A percentile compares a stretch with the other conserved stretches of the same genome.
Evolutionary conservation across 345 rosid species (phyloP).

Genomic region (Jatropha curcas): DNA sequence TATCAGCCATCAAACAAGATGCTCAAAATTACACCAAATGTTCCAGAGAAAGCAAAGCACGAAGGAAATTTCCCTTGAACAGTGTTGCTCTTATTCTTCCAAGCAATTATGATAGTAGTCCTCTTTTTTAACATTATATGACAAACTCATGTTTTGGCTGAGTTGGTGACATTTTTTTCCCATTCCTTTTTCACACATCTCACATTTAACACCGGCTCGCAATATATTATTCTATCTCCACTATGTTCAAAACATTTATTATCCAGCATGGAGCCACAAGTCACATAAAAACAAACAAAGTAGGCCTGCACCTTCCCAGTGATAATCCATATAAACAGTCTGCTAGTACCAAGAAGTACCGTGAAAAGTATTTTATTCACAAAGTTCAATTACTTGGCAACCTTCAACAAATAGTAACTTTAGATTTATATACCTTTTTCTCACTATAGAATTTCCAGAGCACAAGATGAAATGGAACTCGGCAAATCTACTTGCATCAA

Average conservation of each 20-base stretch:
- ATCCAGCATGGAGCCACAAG: background rate
- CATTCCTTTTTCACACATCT: too few relatives aligned
- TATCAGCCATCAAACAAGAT: background rate
- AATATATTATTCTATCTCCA: background rate
- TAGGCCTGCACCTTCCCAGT: background rate
- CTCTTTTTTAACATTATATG: background rate
- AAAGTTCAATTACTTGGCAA: too few relatives aligned
- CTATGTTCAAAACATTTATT: background rate
- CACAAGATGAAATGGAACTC: too few relatives aligned
- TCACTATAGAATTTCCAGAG: too few relatives aligned
- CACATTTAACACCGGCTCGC: background rate
- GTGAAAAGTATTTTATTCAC: too few relatives aligned
- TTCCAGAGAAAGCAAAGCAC: background rate
- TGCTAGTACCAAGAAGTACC: too few relatives aligned
- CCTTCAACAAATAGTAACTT: too few relatives aligned
- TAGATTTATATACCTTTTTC: too few relatives aligned
- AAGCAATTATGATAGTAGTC: background rate
- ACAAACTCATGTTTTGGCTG: background rate
- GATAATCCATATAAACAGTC: too few relatives aligned
- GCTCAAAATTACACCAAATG: background rate
- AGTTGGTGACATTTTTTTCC: background rate
- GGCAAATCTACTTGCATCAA: too few relatives aligned
- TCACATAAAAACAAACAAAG: background rate
- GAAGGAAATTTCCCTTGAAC: background rate
- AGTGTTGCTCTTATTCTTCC: background rate